A percentile compares a stretch with the other conserved stretches of the same genome.
Evolutionary conservation across 2,329 filamentous ascomycete species (phyloP).

Genomic region (Cryoendolithus antarcticus): DNA sequence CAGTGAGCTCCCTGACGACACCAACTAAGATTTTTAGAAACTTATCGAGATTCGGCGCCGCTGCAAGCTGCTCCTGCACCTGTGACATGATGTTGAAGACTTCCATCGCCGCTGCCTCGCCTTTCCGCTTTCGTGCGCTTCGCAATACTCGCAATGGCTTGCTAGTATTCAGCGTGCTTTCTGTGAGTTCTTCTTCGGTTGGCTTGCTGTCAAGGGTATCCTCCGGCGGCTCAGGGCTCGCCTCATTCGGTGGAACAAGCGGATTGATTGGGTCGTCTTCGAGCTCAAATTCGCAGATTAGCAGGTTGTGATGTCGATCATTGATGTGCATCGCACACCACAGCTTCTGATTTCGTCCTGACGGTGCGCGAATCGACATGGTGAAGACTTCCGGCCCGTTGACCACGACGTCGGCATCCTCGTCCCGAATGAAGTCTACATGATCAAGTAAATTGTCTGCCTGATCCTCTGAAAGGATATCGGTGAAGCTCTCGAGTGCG

Average conservation of each 20-base stretch:
- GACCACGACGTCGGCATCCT: conserved; percentile 58
- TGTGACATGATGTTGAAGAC: conserved; percentile 88
- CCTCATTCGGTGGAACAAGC: conserved; percentile 47
- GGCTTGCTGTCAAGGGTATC: conserved; percentile 64
- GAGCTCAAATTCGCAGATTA: conserved; percentile 81
- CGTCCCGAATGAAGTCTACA: conserved; percentile 75
- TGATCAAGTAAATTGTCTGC: conserved; percentile 74
- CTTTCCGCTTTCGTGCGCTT: conserved; percentile 60
- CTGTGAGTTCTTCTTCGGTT: conserved; percentile 58
- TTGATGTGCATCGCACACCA: conserved; percentile 83
- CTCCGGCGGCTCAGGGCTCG: conserved; percentile 50
- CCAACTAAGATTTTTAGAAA: conserved; percentile 75
- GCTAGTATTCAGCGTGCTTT: conserved; percentile 63
- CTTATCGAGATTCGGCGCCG: conserved; percentile 54
- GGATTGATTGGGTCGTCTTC: conserved; percentile 64
- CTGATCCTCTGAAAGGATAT: conserved; percentile 73
- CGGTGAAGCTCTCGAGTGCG: conserved; percentile 59
- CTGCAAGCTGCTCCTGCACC: conserved; percentile 72
- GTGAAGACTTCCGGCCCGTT: conserved; percentile 83
- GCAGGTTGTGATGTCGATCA: conserved; percentile 51
- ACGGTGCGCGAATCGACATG: conserved; percentile 51
- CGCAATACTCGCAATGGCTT: conserved; percentile 63
- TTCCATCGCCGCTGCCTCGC: conserved; percentile 74
- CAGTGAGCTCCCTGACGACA: conserved; percentile 64
- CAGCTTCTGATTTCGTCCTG: conserved; percentile 47